Evolutionary conservation across 1,284 basidiomycete genomes (phyloP), one percentile per base, ranked within the genome.

Genomic region (Coniophora puteana): DNA sequence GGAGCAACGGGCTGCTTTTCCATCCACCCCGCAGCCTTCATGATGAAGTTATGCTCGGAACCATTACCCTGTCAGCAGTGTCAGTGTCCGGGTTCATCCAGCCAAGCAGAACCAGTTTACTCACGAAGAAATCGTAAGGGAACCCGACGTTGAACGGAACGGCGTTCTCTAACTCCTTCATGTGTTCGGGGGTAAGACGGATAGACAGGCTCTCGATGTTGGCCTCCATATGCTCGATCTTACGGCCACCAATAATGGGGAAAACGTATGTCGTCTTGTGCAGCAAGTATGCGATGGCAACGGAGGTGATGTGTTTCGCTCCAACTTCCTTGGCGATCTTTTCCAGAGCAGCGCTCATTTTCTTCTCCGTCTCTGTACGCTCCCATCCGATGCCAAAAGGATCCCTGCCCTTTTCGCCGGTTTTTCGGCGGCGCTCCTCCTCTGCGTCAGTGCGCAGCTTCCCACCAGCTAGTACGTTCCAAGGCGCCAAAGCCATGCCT

Each of bases 221-320:
- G 17, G 54, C 58, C 14, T 58, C 32, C 1, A 76, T 52, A 24
- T 76, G 71, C 46, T 71, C 67, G 26, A 70, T 52, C 48, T 74
- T 75, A 38, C 72, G 61, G 0, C 69, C 67, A 8, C 74, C 73
- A 25, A 73, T 51, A 28, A 72, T 61, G 0, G 69, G 69, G 57
- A 73, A 74, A 12, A 73, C 70, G 48, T 65, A 67, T 0, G 69
- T 62, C 0, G 63, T 52, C 48, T 71, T 72, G 26, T 67, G 61
- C 61, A 71, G 55, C 5, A 72, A 42, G 45, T 71, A 73, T n/a
- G n/a, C 69, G 37, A 72, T 69, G 0, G 69, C 71, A 10, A 74
- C 66, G 64, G 44, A 26, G 25, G 41, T 43, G 38, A 43, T 43
- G 29, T 43, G 41, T 12, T 40, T 41, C 3, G 29, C 28, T 8